Percentiles rank a stretch among this genome's conserved stretches.
These are phyloP conservation scores for Cladosporium cucumerinum DNA, from an alignment of 2,329 filamentous ascomycete species.

Conservation along the genomic window DNA sequence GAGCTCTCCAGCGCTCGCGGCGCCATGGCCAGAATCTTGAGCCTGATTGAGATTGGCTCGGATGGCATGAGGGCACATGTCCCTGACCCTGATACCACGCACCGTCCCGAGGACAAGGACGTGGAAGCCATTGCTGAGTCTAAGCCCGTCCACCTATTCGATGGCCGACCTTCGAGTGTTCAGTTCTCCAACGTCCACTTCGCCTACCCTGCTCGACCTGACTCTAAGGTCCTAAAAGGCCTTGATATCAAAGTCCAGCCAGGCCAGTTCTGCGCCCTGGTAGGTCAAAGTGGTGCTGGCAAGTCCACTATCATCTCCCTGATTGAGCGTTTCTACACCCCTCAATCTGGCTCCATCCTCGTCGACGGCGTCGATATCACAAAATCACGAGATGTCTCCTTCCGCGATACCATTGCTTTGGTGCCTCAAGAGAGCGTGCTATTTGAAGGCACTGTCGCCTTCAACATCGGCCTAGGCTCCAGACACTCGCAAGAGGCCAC, in stretches of 20 bases:
- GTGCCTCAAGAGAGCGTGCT: conserved; percentile 92
- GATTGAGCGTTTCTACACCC: conserved; percentile 94
- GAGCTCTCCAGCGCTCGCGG: conserved; percentile 65
- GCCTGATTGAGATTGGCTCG: conserved; percentile 49
- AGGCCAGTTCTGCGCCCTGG: conserved; percentile 80
- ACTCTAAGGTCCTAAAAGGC: conserved; percentile 38
- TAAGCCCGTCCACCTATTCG: conserved; percentile 23
- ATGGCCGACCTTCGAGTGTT: conserved; percentile 7
- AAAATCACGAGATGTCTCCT: conserved; percentile 80
- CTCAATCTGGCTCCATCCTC: conserved; percentile 72
- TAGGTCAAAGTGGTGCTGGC: conserved; percentile 91
- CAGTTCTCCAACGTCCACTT: conserved; percentile 40
- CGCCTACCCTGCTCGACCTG: conserved; percentile 44
- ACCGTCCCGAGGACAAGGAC: conserved; percentile 19
- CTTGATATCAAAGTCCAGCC: conserved; percentile 38
- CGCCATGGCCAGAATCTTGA: conserved; percentile 57
- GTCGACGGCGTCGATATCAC: conserved; percentile 81
- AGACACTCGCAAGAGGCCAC: conserved; percentile 64
- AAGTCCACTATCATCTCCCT: conserved; percentile 88
- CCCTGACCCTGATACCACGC: conserved; percentile 22
- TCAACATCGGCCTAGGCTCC: conserved; percentile 86
- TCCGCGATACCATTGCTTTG: conserved; percentile 85
- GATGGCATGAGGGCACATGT: conserved; percentile 7
- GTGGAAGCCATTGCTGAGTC: conserved; percentile 11
- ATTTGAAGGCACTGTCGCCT: conserved; percentile 82